These are phyloP conservation scores for Diaporthe vexans DNA, from an alignment of 2,329 filamentous ascomycete genomes.

Conservation along the genomic window DNA sequence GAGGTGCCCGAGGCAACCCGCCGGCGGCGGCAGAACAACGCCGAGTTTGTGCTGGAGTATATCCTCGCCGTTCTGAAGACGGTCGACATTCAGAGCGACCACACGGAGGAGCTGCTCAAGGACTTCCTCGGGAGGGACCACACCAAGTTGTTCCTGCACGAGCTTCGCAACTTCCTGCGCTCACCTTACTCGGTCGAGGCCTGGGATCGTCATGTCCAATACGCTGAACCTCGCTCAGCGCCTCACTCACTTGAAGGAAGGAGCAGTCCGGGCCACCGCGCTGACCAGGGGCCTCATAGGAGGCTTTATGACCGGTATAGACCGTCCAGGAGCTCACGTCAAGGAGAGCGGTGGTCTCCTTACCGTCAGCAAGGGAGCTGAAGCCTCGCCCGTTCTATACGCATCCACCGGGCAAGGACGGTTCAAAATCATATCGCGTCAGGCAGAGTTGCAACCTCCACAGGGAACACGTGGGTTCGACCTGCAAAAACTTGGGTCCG, in stretches of 20 bases:
- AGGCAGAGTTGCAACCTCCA: neutral
- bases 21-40: slow-evolving; percentile 67
- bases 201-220: slow-evolving; percentile 88
- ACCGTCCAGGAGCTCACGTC: neutral
- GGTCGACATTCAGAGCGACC: slow-evolving; percentile 83
- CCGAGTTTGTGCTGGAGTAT: slow-evolving; percentile 89
- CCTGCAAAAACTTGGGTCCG: neutral
- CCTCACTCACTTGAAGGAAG: neutral
- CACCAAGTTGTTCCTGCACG: slow-evolving; percentile 84
- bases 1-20: slow-evolving; percentile 46
- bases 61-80: slow-evolving; percentile 86
- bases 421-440: neutral
- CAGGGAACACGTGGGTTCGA: neutral
- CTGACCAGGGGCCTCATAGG: slow-evolving; percentile 19
- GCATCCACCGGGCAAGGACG: neutral
- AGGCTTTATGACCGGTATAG: slow-evolving; percentile 37
- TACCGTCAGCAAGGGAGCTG: slow-evolving; percentile 30
- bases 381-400: neutral
- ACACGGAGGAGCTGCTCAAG: slow-evolving; percentile 82
- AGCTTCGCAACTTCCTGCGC: slow-evolving; percentile 84
- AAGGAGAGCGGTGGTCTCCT: slow-evolving; percentile 28
- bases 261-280: neutral
- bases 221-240: slow-evolving; percentile 54
- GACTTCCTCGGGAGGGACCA: slow-evolving; percentile 84
- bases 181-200: slow-evolving; percentile 81